Percentiles rank a stretch among this genome's conserved stretches.
phyloP scores from a whole-genome alignment of 2,329 filamentous ascomycete species.

The Pseudovirgaria hyperparasitica region DNA sequence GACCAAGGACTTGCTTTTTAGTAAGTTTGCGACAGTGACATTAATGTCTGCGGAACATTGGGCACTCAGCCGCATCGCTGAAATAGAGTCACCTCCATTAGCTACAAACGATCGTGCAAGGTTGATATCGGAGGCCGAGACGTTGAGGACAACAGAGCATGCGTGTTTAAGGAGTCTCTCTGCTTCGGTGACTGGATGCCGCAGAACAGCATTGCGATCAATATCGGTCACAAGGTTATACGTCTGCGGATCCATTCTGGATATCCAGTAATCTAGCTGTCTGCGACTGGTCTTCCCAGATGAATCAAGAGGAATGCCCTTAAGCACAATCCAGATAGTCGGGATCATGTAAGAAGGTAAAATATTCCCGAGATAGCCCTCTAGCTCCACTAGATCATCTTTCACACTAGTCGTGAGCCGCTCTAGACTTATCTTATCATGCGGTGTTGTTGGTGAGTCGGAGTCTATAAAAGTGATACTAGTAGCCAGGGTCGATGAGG shows the following conservation, averaged over 20 bases:
- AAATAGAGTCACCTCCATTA: constrained; percentile 3
- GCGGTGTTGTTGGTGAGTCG: no score
- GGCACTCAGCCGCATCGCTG: constrained; percentile 4
- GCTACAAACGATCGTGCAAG: constrained; percentile 2
- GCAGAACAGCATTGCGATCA: constrained; percentile 9
- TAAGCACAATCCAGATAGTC: neutral
- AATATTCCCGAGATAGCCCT: neutral
- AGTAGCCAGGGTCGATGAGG: no score
- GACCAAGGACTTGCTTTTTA: constrained; percentile 29
- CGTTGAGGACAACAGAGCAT: constrained; percentile 25
- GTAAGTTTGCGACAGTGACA: constrained; percentile 23
- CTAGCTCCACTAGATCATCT: neutral
- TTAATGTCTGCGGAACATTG: constrained; percentile 1
- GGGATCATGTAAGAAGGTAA: constrained; percentile 1
- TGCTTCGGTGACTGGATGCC: constrained; percentile 3
- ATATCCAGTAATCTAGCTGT: neutral
- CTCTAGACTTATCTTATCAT: no score
- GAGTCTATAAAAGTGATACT: no score
- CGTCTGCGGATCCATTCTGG: constrained; percentile 8
- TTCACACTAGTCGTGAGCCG: neutral
- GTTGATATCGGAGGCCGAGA: constrained; percentile 8
- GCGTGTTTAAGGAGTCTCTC: constrained; percentile 8
- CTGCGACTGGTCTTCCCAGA: constrained; percentile 3
- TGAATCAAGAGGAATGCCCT: neutral
- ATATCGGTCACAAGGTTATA: constrained; percentile 23